A percentile compares a stretch with the other conserved stretches of the same genome.
These are phyloP conservation scores for Marasmius tenuissimus DNA, from an alignment of 1,284 basidiomycete genomes.

Conservation along the genomic window DNA sequence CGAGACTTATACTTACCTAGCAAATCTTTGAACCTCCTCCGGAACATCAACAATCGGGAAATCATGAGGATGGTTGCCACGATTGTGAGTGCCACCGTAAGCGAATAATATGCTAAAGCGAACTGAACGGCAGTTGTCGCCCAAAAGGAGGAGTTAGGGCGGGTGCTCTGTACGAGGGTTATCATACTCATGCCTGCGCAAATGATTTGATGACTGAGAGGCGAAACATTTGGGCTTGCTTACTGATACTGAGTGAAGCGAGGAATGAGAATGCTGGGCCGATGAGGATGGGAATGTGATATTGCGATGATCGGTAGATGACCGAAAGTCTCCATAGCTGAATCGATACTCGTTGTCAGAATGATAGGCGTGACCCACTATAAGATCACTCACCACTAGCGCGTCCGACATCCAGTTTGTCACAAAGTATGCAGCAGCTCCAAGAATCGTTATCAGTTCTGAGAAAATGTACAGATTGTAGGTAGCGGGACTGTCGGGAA, in stretches of 20 bases:
- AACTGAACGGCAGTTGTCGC: slow-evolving; percentile 8
- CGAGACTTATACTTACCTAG: background rate
- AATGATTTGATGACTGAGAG: background rate
- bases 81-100: slow-evolving; percentile 10
- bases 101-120: slow-evolving; percentile 13
- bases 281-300: background rate
- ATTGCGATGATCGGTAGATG: background rate
- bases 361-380: background rate
- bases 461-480: slow-evolving; percentile 11
- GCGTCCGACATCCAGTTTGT: background rate
- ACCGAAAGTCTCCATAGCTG: background rate
- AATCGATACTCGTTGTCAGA: background rate
- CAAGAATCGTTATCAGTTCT: slow-evolving; percentile 7
- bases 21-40: background rate
- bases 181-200: slow-evolving; percentile 17
- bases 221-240: background rate
- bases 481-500: slow-evolving; percentile 25
- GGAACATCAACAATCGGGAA: background rate
- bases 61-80: background rate
- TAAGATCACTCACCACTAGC: background rate
- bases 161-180: slow-evolving; percentile 9
- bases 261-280: background rate
- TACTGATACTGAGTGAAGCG: background rate
- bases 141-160: background rate
- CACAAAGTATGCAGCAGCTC: slow-evolving; percentile 10